Base-by-base conservation (phyloP, 192 early-diverging fungal genomes). In the Pilobolus umbonatus region DNA sequence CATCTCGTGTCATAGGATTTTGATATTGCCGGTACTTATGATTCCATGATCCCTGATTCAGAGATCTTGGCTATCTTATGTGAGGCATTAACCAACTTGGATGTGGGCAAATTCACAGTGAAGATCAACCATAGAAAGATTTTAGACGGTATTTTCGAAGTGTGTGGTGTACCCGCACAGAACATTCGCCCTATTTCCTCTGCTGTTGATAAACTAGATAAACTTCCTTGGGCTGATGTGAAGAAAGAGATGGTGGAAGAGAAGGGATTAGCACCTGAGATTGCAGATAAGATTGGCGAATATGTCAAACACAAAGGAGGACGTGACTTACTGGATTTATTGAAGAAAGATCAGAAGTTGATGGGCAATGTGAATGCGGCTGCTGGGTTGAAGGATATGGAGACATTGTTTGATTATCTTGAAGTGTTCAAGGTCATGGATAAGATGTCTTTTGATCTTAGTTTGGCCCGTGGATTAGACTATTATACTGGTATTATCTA, bases 401-500 rank as follows among this genome's bases (percentile, higher is more conserved):
- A 61, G 3, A 63, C 85, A 43, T 79, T 99, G 46, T 89, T 97
- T 62, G 75, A 72, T 49, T 99, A 94, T 75, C 77, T 96, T 30
- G 78, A 80, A n/a, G 71, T 94, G 26, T 88, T 93, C 61, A 78
- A 79, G 14, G 81, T 98, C 11, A 59, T 77, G 51, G 34, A 53
- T 35, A 53, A 53, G 75, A 84, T 96, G 38, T 89, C 87, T 2
- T 96, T 98, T 65, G 96, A 99, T 69, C 80, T 99, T 55, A 88
- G 86, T 51, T 78, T 99, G 64, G 96, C 95, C n/a, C 85, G 96
- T 38, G 96, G 96, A 26, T 68, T 99, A 38, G 96, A 99, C 68
- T 99, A 99, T 72, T 99, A 99, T 77, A 99, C 96, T 35, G 96
- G 96, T 25, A 85, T 98, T 47, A 99, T 99, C 66, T 99, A 97